Percentiles rank a stretch among this genome's conserved stretches.
Conservation (phyloP, 2,329 filamentous ascomycete genomes). For the Ceratocystis destructans region DNA sequence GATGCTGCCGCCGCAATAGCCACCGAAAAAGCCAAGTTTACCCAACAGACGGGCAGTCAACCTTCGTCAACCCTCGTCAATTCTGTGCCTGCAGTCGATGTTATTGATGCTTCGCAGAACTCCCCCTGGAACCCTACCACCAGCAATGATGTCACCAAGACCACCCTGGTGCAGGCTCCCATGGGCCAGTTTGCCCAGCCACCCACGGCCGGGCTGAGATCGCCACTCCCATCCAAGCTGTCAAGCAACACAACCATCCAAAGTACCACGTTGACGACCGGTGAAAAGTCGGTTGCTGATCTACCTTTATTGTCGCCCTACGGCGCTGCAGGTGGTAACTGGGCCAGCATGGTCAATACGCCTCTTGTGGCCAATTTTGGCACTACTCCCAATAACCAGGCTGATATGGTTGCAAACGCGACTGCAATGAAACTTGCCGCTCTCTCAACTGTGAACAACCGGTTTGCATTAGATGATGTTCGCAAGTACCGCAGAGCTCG, state of each 20-base stretch:
- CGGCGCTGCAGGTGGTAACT: conserved; percentile 64
- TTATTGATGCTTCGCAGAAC: conserved; percentile 49
- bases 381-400: conserved; percentile 48
- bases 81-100: conserved; percentile 39
- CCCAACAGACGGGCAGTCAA: conserved; percentile 80
- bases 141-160: conserved; percentile 46
- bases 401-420: conserved; percentile 96
- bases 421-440: conserved; percentile 98
- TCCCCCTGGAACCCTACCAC: conserved; percentile 61
- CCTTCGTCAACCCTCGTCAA: conserved; percentile 91
- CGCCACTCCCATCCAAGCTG: conserved; percentile 55
- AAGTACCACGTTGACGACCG: conserved; percentile 43
- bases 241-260: conserved; percentile 59
- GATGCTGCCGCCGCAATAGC: conserved; percentile 97
- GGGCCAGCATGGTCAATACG: conserved; percentile 97
- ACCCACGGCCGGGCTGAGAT: conserved; percentile 60
- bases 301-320: conserved; percentile 79
- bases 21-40: conserved; percentile 94
- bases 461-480: conserved; percentile 90
- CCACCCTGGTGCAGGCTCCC: conserved; percentile 59
- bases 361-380: conserved; percentile 81
- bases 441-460: conserved; percentile 93
- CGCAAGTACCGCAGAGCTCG: conserved; percentile 87
- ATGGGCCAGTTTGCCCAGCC: conserved; percentile 96
- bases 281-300: conserved; percentile 54